phyloP scores from a whole-genome alignment of 2,329 filamentous ascomycete genomes.

The Curvularia spicifera region DNA sequence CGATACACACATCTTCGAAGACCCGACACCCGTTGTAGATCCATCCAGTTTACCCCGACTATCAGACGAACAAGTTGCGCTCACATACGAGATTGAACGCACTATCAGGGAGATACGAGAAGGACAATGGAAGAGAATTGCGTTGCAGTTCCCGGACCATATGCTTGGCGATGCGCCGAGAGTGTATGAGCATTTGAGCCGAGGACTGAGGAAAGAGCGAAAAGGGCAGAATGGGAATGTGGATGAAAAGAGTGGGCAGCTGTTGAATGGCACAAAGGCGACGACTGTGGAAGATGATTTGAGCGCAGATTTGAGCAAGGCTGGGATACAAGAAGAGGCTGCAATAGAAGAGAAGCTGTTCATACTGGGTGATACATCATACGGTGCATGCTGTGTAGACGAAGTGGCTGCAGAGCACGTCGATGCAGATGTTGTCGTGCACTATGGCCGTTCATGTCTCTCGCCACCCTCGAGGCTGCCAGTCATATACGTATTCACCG shows the following conservation, averaged over 20 bases:
- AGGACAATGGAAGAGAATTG: slow-evolving; percentile 76
- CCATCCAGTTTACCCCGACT: slow-evolving; percentile 46
- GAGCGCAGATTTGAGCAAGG: slow-evolving; percentile 22
- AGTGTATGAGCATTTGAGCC: slow-evolving; percentile 71
- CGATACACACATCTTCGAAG: slow-evolving; percentile 66
- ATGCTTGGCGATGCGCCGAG: slow-evolving; percentile 87
- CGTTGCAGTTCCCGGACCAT: slow-evolving; percentile 92
- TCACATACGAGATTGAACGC: slow-evolving; percentile 83
- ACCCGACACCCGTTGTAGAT: slow-evolving; percentile 54
- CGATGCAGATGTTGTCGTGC: slow-evolving; percentile 86
- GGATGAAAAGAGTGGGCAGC: slow-evolving; percentile 6
- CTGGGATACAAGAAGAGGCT: slow-evolving; percentile 18
- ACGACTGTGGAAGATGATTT: slow-evolving; percentile 24
- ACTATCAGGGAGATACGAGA: slow-evolving; percentile 78
- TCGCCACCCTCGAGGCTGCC: slow-evolving; percentile 87
- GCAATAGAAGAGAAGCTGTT: slow-evolving; percentile 63
- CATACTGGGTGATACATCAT: slow-evolving; percentile 93
- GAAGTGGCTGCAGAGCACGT: slow-evolving; percentile 96
- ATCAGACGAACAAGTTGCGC: slow-evolving; percentile 72
- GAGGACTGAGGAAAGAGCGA: slow-evolving; percentile 53
- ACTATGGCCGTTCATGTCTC: slow-evolving; percentile 91
- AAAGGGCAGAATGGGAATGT: slow-evolving; percentile 18
- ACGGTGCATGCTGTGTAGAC: slow-evolving; percentile 95
- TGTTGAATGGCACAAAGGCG: slow-evolving; percentile 9
- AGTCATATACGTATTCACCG: slow-evolving; percentile 90